Conservation (phyloP, 2,329 filamentous ascomycete species). For the Coniochaeta sp. region DNA sequence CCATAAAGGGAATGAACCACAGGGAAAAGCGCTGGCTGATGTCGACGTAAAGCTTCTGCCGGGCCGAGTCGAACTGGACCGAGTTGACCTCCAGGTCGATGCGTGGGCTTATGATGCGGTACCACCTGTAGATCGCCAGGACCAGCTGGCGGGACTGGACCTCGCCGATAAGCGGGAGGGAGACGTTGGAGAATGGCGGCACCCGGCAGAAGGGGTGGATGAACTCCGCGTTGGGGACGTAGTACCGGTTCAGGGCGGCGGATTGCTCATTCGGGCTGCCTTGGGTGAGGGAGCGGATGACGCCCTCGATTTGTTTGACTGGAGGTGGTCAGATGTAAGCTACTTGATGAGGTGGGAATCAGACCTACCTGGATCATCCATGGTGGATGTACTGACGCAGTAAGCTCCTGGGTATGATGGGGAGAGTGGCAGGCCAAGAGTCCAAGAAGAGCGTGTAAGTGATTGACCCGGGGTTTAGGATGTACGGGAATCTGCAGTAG, state of each 20-base stretch:
- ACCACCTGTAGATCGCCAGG: slow-evolving; percentile 66
- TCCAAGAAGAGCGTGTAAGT: slow-evolving; percentile 1
- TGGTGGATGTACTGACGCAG: slow-evolving; percentile 15
- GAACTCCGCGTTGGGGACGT: slow-evolving; percentile 65
- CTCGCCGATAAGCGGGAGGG: slow-evolving; percentile 31
- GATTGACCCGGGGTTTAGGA: too few relatives aligned
- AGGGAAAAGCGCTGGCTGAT: slow-evolving; percentile 70
- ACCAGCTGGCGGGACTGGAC: slow-evolving; percentile 62
- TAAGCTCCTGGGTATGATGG: too few relatives aligned
- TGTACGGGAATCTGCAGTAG: too few relatives aligned
- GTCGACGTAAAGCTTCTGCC: slow-evolving; percentile 63
- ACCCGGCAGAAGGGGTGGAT: slow-evolving; percentile 73
- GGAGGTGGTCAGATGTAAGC: slow-evolving; percentile 2
- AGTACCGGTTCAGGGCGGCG: slow-evolving; percentile 62
- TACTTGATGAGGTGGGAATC: slow-evolving; percentile 7
- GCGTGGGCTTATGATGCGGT: slow-evolving; percentile 72
- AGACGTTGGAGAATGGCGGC: slow-evolving; percentile 38
- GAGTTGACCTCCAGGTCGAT: slow-evolving; percentile 63
- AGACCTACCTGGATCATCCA: slow-evolving; percentile 36
- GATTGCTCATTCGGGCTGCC: slow-evolving; percentile 60
- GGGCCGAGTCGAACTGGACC: slow-evolving; percentile 50
- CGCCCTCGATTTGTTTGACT: slow-evolving; percentile 52
- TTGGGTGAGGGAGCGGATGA: slow-evolving; percentile 65
- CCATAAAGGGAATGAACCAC: slow-evolving; percentile 72
- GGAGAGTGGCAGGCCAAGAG: not conserved